These are phyloP conservation scores for Peronospora belbahrii DNA, from an alignment of 352 stramenopile genomes.

Conservation along the genomic window DNA sequence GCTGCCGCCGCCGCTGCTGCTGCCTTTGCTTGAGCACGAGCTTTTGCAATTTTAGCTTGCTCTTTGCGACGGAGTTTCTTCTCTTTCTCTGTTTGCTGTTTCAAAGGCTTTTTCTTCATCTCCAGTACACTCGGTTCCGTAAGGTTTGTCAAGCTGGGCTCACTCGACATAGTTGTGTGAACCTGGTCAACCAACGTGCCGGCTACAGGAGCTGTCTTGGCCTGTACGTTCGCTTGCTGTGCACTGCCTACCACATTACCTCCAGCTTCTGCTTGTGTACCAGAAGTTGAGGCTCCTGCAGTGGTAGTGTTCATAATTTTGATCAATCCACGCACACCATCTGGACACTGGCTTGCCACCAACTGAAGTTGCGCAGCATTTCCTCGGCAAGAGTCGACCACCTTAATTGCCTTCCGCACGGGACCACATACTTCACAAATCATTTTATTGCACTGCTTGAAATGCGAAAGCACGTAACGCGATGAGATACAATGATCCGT, in stretches of 20 bases:
- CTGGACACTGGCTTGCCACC: constrained; percentile 54
- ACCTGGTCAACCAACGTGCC: background rate
- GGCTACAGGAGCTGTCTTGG: constrained; percentile 6
- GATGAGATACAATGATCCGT: constrained; percentile 86
- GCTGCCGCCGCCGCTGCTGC: constrained; percentile 27
- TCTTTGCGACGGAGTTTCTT: constrained; percentile 81
- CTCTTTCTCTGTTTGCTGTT: constrained; percentile 80
- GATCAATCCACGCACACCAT: constrained; percentile 73
- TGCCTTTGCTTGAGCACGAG: constrained; percentile 63
- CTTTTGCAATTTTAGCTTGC: constrained; percentile 73
- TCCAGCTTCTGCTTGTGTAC: constrained; percentile 24
- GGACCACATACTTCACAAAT: constrained; percentile 86
- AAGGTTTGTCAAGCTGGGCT: background rate
- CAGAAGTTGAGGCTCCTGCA: constrained; percentile 10
- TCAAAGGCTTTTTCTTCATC: constrained; percentile 69
- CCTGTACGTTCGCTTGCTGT: constrained; percentile 11
- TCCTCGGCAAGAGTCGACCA: constrained; percentile 74
- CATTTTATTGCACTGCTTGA: constrained; percentile 89
- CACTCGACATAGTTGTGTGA: background rate
- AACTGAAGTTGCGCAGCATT: constrained; percentile 71
- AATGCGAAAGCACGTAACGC: constrained; percentile 83
- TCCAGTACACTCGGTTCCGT: constrained; percentile 23
- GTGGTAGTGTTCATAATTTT: constrained; percentile 86
- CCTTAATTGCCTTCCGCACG: constrained; percentile 82
- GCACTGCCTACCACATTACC: background rate